A percentile compares a stretch with the other conserved stretches of the same genome.
Conservation (phyloP, 768 basidiomycete species). For the Lentinula edodes region DNA sequence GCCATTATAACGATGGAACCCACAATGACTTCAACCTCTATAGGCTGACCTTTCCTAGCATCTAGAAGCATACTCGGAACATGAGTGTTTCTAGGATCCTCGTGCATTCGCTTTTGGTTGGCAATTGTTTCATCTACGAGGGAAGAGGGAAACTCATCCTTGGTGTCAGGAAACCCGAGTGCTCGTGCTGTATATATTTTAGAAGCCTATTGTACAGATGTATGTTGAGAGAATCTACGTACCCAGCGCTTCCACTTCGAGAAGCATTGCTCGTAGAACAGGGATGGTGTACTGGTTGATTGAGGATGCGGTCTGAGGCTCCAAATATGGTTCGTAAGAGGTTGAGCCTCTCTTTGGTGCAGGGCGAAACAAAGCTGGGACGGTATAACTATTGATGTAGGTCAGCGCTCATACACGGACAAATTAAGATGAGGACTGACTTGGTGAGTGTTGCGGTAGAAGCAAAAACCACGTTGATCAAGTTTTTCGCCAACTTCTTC, state of each 20-base stretch:
- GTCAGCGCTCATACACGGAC: neutral
- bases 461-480: slow-evolving; percentile 37
- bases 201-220: neutral
- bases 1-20: slow-evolving; percentile 57
- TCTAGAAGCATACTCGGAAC: neutral
- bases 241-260: slow-evolving; percentile 34
- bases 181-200: slow-evolving; percentile 24
- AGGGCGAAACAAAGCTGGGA: slow-evolving; percentile 29
- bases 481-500: slow-evolving; percentile 37
- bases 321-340: slow-evolving; percentile 21
- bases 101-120: slow-evolving; percentile 1
- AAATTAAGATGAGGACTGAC: neutral
- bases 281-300: slow-evolving; percentile 31
- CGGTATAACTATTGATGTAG: slow-evolving; percentile 15
- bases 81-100: neutral
- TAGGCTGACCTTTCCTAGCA: slow-evolving; percentile 26
- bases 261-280: slow-evolving; percentile 29
- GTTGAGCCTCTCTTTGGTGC: slow-evolving; percentile 15
- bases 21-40: slow-evolving; percentile 64
- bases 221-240: neutral
- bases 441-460: slow-evolving; percentile 14
- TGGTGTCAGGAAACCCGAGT: slow-evolving; percentile 13
- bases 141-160: slow-evolving; percentile 24
- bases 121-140: slow-evolving; percentile 21
- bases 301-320: slow-evolving; percentile 21